Evolutionary conservation across 2,329 filamentous ascomycete species (phyloP), one percentile per base, ranked within the genome.

Genomic region (Talaromyces sp.): DNA sequence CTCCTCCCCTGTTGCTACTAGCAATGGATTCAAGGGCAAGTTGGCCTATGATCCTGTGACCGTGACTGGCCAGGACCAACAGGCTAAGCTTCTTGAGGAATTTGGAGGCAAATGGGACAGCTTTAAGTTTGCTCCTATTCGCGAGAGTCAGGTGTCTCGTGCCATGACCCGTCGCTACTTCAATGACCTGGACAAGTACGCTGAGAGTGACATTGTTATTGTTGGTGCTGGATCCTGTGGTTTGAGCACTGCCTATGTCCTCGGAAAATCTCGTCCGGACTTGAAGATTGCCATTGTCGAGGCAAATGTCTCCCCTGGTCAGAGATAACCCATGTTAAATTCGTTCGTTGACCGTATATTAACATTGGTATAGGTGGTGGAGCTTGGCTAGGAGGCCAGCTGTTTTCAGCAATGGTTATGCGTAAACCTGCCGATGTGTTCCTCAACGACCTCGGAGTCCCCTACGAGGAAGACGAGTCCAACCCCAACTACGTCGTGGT

Each of bases 131-230:
- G 85, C 88, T 58, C 89, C 90, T 60, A 96, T 97, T 78, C 89
- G 93, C 68, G 92, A 96, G 85, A 91, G 87, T 67, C 91, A 96
- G 79, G 92, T 96, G 74, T 94, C 91, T 57, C 91, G 92, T 65
- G 92, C 92, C 75, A 96, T 96, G 92, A 94, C 91, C 59, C 86
- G 90, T 58, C 91, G 92, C 75, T 97, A 96, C 88, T 96, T 96
- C 77, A 79, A 86, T 70, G 92, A 97, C 79, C 82, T 97, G 60
- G 91, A 96, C 82, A 85, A 79, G 64, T 95, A 96, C 73, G 92
- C 92, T 75, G 92, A 96, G 81, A 92, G 90, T 55, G 93, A 96
- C 83, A 88, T 96, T 72, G 92, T 96, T 81, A 96, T 96, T 73
- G 85, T 96, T 67, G 92, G 93, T 63, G 93, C 92, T 34, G 93